Evolutionary conservation across 805 yeast genomes (phyloP).

Genomic region (Candida alai): DNA sequence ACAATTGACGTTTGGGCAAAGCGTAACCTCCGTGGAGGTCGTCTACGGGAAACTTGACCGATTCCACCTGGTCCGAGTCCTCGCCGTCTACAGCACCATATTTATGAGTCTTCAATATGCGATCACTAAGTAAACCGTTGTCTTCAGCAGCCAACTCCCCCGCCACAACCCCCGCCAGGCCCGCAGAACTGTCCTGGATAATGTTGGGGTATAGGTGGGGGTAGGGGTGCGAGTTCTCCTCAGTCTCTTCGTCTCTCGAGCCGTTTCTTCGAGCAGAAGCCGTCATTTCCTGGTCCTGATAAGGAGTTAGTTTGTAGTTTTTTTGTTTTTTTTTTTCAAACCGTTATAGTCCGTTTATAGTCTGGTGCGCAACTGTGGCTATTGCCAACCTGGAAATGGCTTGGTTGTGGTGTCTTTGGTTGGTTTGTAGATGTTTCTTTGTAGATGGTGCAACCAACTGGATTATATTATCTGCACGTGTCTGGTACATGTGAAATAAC

Average conservation of each 20-base stretch:
- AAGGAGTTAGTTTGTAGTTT: too few relatives aligned
- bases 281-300: conserved; percentile 1
- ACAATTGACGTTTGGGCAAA: conserved; percentile 27
- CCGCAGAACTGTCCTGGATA: conserved; percentile 30
- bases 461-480: too few relatives aligned
- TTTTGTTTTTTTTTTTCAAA: too few relatives aligned
- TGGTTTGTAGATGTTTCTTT: too few relatives aligned
- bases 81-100: conserved; percentile 16
- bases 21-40: conserved; percentile 22
- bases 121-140: conserved; percentile 15
- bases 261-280: not conserved
- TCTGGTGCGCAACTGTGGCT: too few relatives aligned
- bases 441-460: too few relatives aligned
- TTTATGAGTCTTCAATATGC: conserved; percentile 10
- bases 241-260: not conserved
- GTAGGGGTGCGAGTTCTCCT: not conserved
- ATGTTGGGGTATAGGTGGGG: conserved; percentile 13
- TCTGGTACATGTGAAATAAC: too few relatives aligned
- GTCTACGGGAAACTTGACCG: conserved; percentile 8
- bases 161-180: conserved; percentile 31
- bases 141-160: conserved; percentile 36
- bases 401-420: too few relatives aligned
- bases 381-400: too few relatives aligned
- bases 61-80: too few relatives aligned
- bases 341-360: too few relatives aligned